phyloP scores from a whole-genome alignment of 139 green algal species.

The Chlorella sp. region DNA sequence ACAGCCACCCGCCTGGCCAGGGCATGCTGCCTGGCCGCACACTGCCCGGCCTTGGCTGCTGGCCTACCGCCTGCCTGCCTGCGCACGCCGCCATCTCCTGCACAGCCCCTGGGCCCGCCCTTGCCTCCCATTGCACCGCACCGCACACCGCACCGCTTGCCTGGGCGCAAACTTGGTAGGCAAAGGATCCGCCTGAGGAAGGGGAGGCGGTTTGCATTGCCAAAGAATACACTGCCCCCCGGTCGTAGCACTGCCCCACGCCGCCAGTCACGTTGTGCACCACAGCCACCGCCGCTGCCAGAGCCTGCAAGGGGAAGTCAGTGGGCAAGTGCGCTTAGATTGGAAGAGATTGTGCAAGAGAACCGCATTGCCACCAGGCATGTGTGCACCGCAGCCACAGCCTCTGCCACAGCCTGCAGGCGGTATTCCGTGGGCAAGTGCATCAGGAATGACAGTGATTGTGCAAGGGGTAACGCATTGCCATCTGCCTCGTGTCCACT shows the following conservation, averaged over 20 bases:
- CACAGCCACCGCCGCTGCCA: constrained; percentile 51
- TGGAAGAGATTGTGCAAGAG: no score
- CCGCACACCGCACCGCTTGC: constrained; percentile 50
- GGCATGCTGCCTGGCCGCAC: no score
- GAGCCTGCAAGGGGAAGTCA: not conserved
- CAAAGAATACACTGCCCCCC: constrained; percentile 26
- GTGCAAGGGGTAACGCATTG: no score
- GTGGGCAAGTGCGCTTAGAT: not conserved
- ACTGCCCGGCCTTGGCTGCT: not conserved
- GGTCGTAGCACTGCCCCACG: constrained; percentile 55
- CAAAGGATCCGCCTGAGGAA: not conserved
- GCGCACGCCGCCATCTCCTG: not conserved
- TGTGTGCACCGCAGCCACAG: no score
- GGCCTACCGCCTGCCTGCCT: no score
- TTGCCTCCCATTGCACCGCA: not conserved
- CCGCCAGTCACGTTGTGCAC: constrained; percentile 65
- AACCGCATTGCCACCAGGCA: no score
- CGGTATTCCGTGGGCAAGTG: no score
- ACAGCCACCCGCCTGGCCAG: no score
- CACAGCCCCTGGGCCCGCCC: not conserved
- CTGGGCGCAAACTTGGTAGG: constrained; percentile 80
- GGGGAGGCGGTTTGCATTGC: not conserved
- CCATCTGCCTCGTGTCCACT: no score
- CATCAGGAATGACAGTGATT: no score
- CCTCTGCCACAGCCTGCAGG: no score